Base-by-base conservation (phyloP, 2,329 filamentous ascomycete genomes). In the Huntiella omanensis region DNA sequence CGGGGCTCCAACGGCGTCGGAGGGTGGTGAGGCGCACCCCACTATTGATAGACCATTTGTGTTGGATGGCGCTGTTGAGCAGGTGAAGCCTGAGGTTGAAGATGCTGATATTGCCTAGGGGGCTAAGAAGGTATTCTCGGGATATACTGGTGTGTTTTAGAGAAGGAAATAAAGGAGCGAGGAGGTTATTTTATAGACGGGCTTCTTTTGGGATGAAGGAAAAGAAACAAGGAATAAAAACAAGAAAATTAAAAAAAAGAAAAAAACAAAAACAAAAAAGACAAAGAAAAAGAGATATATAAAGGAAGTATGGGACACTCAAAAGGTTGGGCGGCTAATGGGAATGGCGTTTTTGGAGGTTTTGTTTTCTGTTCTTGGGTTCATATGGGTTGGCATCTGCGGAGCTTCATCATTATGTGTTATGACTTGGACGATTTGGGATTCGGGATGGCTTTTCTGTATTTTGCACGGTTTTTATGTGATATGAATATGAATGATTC, bases 41-140 rank as follows among this genome's bases (percentile, higher is more conserved):
- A 77, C 93, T 43, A 93, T 85, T 57, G 84, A 94, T 61, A 72
- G 87, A 55, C 88, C 83, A 58, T 95, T 94, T 63, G 77, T 88
- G 43, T 77, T 84, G 49, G 79, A 82, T 0, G 28, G 13, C 63
- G 77, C 88, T 43, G 35, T 39, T 11, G 71, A 64, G 16, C 57
- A 58, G 22, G 61, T 60, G 36, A 56, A 52, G 51, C 47, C 46
- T 37, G 55, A 55, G 39, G 58, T 57, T 50, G 59, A 61, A 38
- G 63, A 64, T 50, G 55, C 58, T 33, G 61, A 67, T 49, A 58
- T 64, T 38, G 43, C 47, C 12, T 51, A 17, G 43, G n/a, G 22
- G 40, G 22, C 13, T n/a, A 11, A 32, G 22, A 7, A 11, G 11
- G 19, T 28, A 15, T 32, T 32, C 22, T 7, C 40, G 8, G 11